A percentile compares a stretch with the other conserved stretches of the same genome.
These are phyloP conservation scores for Metschnikowia borealis DNA, from an alignment of 805 yeast species.

Conservation along the genomic window DNA sequence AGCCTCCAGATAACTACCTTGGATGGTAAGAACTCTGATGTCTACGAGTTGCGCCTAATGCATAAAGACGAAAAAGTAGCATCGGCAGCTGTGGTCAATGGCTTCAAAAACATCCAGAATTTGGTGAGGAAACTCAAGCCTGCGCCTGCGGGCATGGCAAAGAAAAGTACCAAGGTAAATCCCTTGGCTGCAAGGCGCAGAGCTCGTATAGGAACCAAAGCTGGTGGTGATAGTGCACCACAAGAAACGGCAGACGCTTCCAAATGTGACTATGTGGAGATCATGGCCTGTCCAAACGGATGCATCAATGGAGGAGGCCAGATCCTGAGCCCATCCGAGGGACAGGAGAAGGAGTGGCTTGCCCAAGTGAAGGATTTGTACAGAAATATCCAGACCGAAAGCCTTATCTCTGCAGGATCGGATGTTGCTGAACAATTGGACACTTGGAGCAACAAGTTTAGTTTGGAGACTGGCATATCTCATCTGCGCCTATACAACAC, in stretches of 20 bases:
- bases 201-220: constrained; percentile 28
- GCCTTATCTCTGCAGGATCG: background rate
- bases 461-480: constrained; percentile 24
- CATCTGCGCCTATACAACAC: constrained; percentile 42
- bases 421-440: constrained; percentile 17
- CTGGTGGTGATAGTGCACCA: constrained; percentile 5
- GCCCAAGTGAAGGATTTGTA: constrained; percentile 33
- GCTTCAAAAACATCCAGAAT: constrained; percentile 92
- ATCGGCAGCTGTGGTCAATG: constrained; percentile 69
- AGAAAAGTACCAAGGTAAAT: constrained; percentile 20
- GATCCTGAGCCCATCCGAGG: constrained; percentile 46
- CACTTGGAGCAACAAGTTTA: constrained; percentile 35
- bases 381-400: constrained; percentile 22
- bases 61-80: constrained; percentile 37
- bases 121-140: constrained; percentile 76
- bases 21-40: constrained; percentile 72
- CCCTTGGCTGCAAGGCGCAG: constrained; percentile 44
- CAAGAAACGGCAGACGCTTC: constrained; percentile 53
- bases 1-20: constrained; percentile 36
- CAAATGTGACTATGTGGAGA: constrained; percentile 77
- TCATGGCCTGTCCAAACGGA: constrained; percentile 98
- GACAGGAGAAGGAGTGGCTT: constrained; percentile 44
- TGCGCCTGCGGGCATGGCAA: constrained; percentile 13
- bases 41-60: constrained; percentile 62
- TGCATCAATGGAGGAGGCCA: constrained; percentile 98